Evolutionary conservation across 345 rosid species (phyloP), one percentile per base, ranked within the genome.

Genomic region (Cardamine resedifolia): DNA sequence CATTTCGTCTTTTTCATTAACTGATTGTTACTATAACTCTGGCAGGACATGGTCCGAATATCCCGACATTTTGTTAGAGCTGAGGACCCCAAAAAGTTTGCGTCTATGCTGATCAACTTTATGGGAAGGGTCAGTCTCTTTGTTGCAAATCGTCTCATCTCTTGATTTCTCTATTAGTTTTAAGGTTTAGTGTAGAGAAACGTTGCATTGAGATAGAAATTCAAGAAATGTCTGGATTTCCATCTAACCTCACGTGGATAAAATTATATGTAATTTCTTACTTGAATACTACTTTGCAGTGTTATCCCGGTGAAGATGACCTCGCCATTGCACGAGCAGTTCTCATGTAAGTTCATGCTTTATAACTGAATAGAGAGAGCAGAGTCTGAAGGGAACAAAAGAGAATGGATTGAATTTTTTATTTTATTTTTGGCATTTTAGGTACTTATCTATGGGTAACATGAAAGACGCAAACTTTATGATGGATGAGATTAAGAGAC

Each of bases 221-320:
- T 31, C 36, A 20, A 45, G 73, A 69, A 39, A 7, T 71, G 38
- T 43, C 45, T 62, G 9, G 33, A 62, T 50, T 47, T 58, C 27
- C 45, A 61, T 68, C 2, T 30, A 7, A 64, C 10, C 9, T 44
- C 38, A 45, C 7, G 36, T 68, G 58, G 62, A 23, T 34, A 23
- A 60, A 31, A 73, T n/a, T 9, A 27, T 24, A n/a, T 7, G 24
- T 34, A 9, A 16, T 44, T 67, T 62, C 3, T 62, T 6, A 53
- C 73, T 66, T 51, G 50, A 19, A 28, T 58, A 18, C 68, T 50
- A 74, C 53, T 50, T n/a, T 78, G 79, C 94, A 95, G 99, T 91
- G 99, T 78, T 95, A 90, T 86, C 99, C 99, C 1, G 92, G 97
- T 30, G 99, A 95, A 88, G 99, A 92, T 75, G 99, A 95, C 82